Evolutionary conservation across 768 basidiomycete species (phyloP), one percentile per base, ranked within the genome.

Genomic region (Mycena rebaudengoi): DNA sequence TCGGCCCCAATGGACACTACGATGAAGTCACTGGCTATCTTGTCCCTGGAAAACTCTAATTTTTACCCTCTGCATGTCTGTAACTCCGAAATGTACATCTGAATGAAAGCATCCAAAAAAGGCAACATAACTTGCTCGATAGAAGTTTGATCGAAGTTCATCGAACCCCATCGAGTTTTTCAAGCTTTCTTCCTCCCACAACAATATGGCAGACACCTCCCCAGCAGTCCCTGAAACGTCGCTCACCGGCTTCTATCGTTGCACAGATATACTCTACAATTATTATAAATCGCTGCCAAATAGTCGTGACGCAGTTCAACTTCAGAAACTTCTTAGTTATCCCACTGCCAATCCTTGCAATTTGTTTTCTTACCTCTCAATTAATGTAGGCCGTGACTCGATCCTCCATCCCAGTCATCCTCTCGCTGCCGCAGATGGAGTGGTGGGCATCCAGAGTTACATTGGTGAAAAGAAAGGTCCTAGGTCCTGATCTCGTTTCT

Each of bases 401-500:
- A 20, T 67, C 5, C 52, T 64, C 46, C 73, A 69, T 60, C 72
- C 74, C 68, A 32, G 58, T 67, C 41, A 62, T 69, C 54, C 69
- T 65, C 60, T 65, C 40, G 54, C 55, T 43, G n/a, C n/a, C n/a
- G 48, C 60, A 45, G 63, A 62, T 29, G n/a, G 60, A 59, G 28
- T 32, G 58, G 28, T 37, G 46, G 68, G 68, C 2, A 66, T 64
- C 8, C 55, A 62, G 18, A 48, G 32, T 20, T 62, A 62, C 51
- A 58, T 64, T 41, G 60, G 55, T 68, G 59, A 57, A 46, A 40
- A 40, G 25, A 33, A 43, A 35, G 7, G 16, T 20, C 14, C 25
- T 7, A 48, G 44, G 33, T 10, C 2, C 40, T 46, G 20, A 20
- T 26, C 28, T 25, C 29, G 10, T 48, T 23, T 33, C 39, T 41